Conservation (phyloP, 2,329 filamentous ascomycete species). For the Pleoardoris graminearum region DNA sequence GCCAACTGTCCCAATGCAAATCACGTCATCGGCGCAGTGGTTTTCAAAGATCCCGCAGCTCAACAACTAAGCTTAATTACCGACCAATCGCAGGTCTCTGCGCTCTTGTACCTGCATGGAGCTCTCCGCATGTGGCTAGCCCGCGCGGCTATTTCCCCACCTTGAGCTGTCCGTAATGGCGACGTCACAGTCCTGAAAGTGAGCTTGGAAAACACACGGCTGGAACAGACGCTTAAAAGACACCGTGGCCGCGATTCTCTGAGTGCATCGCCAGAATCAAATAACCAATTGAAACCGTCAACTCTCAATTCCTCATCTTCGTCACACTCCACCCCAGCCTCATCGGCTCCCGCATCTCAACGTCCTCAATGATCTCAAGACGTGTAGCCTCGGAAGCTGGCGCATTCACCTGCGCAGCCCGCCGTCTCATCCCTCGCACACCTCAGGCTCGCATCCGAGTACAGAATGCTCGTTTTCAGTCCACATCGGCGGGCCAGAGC, state of each 20-base stretch:
- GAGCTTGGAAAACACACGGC: conserved; percentile 5
- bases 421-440: conserved; percentile 30
- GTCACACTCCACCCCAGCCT: not conserved
- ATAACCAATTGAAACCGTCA: too few species aligned
- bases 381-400: conserved; percentile 38
- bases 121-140: not conserved
- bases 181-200: conserved; percentile 4
- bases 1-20: not conserved
- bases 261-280: not conserved
- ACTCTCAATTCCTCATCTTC: not conserved
- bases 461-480: conserved; percentile 39
- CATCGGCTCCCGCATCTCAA: not conserved
- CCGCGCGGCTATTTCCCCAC: not conserved
- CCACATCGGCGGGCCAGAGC: conserved; percentile 28
- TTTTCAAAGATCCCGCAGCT: not conserved
- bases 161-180: conserved; percentile 1
- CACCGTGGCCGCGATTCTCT: not conserved
- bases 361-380: conserved; percentile 36
- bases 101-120: not conserved
- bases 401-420: conserved; percentile 34
- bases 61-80: not conserved
- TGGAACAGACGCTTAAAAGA: not conserved
- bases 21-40: conserved; percentile 1
- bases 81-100: not conserved
- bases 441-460: conserved; percentile 34